phyloP scores from a whole-genome alignment of 2,329 filamentous ascomycete genomes.

The Venturia pyrina region DNA sequence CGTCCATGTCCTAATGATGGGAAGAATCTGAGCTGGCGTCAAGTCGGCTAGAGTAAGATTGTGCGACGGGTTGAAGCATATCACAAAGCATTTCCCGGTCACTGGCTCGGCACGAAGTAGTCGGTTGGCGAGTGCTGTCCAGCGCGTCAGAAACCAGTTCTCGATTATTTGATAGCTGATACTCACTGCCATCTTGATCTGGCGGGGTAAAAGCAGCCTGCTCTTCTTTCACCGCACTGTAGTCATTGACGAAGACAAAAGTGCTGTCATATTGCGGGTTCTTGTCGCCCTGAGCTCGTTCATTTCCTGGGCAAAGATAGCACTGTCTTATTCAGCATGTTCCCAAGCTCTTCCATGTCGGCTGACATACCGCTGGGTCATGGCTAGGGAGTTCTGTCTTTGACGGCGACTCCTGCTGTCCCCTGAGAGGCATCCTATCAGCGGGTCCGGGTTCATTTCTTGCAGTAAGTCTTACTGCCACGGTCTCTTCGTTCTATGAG shows the following conservation, averaged over 20 bases:
- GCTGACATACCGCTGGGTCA: constrained; percentile 46
- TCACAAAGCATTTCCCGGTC: constrained; percentile 91
- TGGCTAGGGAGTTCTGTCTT: constrained; percentile 57
- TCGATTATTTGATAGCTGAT: not conserved
- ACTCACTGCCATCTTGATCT: constrained; percentile 39
- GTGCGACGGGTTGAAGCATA: constrained; percentile 87
- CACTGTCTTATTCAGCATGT: constrained; percentile 44
- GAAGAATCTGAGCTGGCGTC: constrained; percentile 62
- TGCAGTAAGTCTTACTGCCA: constrained; percentile 63
- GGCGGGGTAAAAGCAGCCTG: constrained; percentile 65
- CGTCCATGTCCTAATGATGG: constrained; percentile 84
- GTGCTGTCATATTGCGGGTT: constrained; percentile 83
- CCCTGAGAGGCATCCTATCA: constrained; percentile 21
- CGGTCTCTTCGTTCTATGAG: constrained; percentile 89
- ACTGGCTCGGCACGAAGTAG: constrained; percentile 77
- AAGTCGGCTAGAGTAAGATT: constrained; percentile 91
- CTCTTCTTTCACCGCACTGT: constrained; percentile 88
- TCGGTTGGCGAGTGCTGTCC: constrained; percentile 58
- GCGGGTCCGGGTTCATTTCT: not conserved
- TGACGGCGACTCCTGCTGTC: constrained; percentile 37
- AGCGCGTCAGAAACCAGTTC: not conserved
- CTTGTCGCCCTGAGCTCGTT: constrained; percentile 71
- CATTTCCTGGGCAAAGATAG: constrained; percentile 89
- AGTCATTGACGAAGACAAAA: constrained; percentile 95
- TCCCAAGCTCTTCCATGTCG: constrained; percentile 5